Base-by-base conservation (phyloP, 1,284 basidiomycete species). In the Melanopsichium pennsylvanicum region DNA sequence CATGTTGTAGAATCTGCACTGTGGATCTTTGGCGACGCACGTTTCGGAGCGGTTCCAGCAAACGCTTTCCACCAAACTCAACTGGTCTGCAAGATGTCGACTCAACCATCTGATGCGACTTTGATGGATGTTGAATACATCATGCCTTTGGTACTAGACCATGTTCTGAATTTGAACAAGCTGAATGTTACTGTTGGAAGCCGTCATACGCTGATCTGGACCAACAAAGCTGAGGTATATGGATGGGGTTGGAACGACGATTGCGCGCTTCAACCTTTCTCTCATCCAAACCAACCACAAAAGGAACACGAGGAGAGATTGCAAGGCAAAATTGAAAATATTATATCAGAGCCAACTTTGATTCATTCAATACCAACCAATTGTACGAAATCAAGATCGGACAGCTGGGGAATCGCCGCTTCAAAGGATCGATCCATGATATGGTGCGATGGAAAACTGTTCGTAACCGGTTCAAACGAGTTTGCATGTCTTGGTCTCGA, bases 231-330 rank as follows among this genome's bases (percentile, higher is more conserved):
- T 31, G 54, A 66, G 19, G 8, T 66, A 6, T 70, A 68, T 23
- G 64, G 52, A 9, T 68, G 64, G 64, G 64, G 64, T 15, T 68
- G 64, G 64, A 68, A 68, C 35, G 64, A 59, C 11, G 31, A 52
- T n/a, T 32, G 52, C 1, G 8, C 34, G 6, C 44, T 64, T 21
- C 36, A 49, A 0, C 49, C 61, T 13, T 43, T 49, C 16, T 3
- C 39, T 41, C 11, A 12, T 10, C 37, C 25, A 19, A 22, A 32
- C 19, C n/a, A n/a, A n/a, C n/a, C n/a, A n/a, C n/a, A n/a, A n/a
- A n/a, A n/a, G n/a, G n/a, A n/a, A n/a, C n/a, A n/a, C n/a, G n/a
- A 15, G 21, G 21, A 22, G 6, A 16, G 19, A 21, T 22, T 0
- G 4, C 18, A 15, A 33, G 8, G 9, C 11, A 15, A 5, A 50